Evolutionary conservation across 129 eudicot genomes (phyloP).

Genomic region (Helianthus annuus): DNA sequence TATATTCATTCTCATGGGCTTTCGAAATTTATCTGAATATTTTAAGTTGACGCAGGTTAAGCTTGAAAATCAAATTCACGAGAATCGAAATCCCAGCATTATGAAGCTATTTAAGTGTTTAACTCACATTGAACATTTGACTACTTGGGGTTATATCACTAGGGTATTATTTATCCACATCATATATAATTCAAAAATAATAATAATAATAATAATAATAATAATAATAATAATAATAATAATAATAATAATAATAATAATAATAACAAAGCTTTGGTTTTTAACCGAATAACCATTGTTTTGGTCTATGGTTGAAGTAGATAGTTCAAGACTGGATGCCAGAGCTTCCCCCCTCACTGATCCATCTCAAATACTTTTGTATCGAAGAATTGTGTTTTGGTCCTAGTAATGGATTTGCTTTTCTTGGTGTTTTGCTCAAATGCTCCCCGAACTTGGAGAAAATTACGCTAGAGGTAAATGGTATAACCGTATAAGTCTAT

Average conservation of each 20-base stretch:
- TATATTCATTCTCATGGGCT: not conserved
- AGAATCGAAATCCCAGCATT: not conserved
- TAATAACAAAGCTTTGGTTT: not conserved
- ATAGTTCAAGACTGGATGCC: not conserved
- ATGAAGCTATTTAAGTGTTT: constrained; percentile 4
- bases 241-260: too few relatives aligned
- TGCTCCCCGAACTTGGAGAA: constrained; percentile 18
- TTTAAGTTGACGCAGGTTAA: not conserved
- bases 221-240: too few relatives aligned
- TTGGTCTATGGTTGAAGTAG: not conserved
- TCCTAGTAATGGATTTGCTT: not conserved
- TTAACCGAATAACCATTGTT: not conserved
- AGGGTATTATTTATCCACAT: not conserved
- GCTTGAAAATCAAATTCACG: too few relatives aligned
- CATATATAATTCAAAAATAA: not conserved
- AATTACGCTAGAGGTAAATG: not conserved
- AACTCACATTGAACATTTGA: constrained; percentile 3
- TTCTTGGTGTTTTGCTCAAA: not conserved
- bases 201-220: too few relatives aligned
- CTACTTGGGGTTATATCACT: not conserved
- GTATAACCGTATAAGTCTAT: not conserved
- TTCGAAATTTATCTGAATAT: not conserved
- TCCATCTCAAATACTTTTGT: not conserved
- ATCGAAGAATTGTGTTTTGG: not conserved
- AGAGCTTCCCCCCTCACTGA: not conserved